A percentile compares a stretch with the other conserved stretches of the same genome.
phyloP scores from a whole-genome alignment of 345 rosid genomes.

The Populus tremula region DNA sequence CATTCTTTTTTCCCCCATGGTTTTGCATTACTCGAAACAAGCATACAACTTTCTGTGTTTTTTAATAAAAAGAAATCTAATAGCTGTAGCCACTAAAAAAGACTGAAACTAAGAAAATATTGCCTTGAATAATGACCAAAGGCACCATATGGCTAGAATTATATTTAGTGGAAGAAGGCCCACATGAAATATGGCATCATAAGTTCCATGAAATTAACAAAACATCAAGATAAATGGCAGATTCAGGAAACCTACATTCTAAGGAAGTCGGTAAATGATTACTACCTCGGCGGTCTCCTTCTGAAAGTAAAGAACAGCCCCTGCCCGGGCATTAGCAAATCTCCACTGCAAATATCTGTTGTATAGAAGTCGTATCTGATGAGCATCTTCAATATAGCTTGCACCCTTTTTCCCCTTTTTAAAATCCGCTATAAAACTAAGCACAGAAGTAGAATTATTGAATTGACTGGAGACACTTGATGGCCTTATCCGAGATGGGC shows the following conservation, averaged over 20 bases:
- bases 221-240: background rate
- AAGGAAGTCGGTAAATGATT: background rate
- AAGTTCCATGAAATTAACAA: background rate
- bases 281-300: constrained; percentile 76
- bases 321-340: constrained; percentile 73
- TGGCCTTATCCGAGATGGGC: constrained; percentile 77
- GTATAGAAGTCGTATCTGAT: constrained; percentile 75
- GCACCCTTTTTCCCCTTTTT: constrained; percentile 68
- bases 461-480: constrained; percentile 51
- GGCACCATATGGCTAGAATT: background rate
- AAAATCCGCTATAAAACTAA: constrained; percentile 82
- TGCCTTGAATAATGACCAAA: background rate
- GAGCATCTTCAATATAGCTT: constrained; percentile 80
- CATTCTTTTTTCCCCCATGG: background rate
- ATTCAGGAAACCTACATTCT: background rate
- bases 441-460: constrained; percentile 64
- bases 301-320: constrained; percentile 63
- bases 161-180: background rate
- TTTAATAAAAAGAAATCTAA: background rate
- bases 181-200: background rate
- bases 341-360: constrained; percentile 91
- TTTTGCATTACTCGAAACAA: background rate
- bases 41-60: background rate
- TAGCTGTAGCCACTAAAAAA: background rate
- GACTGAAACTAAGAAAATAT: background rate